Base-by-base conservation (phyloP, 2,329 filamentous ascomycete species). In the Epichloe sylvatica region DNA sequence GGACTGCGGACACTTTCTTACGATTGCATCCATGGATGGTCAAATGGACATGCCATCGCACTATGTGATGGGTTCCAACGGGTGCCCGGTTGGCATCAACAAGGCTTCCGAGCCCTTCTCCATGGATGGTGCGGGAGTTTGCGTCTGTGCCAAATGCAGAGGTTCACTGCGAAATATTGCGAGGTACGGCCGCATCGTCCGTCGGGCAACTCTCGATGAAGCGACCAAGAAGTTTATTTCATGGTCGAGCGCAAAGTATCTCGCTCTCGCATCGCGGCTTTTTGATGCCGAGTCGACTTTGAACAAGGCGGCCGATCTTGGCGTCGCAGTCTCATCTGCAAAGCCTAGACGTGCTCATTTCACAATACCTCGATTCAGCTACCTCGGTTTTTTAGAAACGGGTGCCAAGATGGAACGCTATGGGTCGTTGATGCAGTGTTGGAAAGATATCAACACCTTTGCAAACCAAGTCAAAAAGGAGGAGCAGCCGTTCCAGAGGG, bases 191-290 rank as follows among this genome's bases (percentile, higher is more conserved):
- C 72, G 80, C 9, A 73, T 84, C 3, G 70, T 83, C 30, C 72
- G 77, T 36, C 71, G 75, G 4, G 77, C 75, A 1, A 64, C 80
- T 6, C 67, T 86, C 0, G 79, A 85, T 49, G 76, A 83, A 58
- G 69, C 75, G 0, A 78, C 78, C 0, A 83, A 82, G 62, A 81
- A 78, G 53, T 81, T 85, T 58, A 72, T 81, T n/a, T 57, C 71
- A 3, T 77, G 71, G 66, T 69, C 75, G 0, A 73, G 74, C n/a
- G 36, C 23, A 2, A 13, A 51, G 30, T 49, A 56, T 42, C 19
- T 39, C 2, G 39, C 38, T 3, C 49, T 59, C 8, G 49, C 51
- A 7, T 37, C 51, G 7, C 25, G 17, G 15, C 45, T 57, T 12
- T 19, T 56, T 2, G 19, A 38, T 8, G 50, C 49, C 39, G 50